phyloP scores from a whole-genome alignment of 352 stramenopile genomes.

The Blastocystis sp. region DNA sequence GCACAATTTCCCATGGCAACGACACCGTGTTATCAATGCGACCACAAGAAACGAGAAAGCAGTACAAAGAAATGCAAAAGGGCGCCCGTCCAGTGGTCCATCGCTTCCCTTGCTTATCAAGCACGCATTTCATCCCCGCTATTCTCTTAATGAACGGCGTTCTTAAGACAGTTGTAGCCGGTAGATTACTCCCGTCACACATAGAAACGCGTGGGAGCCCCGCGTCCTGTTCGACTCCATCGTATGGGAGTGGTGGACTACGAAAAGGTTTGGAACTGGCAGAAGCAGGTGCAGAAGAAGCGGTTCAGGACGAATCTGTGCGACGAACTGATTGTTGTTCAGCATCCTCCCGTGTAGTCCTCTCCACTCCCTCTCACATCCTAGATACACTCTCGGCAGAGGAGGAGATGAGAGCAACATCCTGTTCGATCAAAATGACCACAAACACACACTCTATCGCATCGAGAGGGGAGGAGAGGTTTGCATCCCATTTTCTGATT shows the following conservation, averaged over 20 bases:
- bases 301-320: slow-evolving; percentile 61
- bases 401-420: slow-evolving; percentile 69
- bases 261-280: slow-evolving; percentile 69
- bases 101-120: not conserved
- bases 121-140: not conserved
- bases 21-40: not conserved
- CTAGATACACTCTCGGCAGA: slow-evolving; percentile 62
- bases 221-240: slow-evolving; percentile 45
- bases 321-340: slow-evolving; percentile 66
- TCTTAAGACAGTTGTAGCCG: slow-evolving; percentile 32
- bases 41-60: not conserved
- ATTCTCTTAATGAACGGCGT: slow-evolving; percentile 54
- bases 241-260: slow-evolving; percentile 50
- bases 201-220: slow-evolving; percentile 48
- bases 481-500: not conserved
- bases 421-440: slow-evolving; percentile 62
- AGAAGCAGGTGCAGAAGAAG: slow-evolving; percentile 65
- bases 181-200: not conserved
- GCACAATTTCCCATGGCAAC: slow-evolving; percentile 61
- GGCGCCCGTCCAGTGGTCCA: not conserved
- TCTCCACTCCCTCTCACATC: not conserved
- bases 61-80: slow-evolving; percentile 4
- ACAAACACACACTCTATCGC: slow-evolving; percentile 54
- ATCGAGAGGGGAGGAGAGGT: slow-evolving; percentile 67
- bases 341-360: slow-evolving; percentile 65